phyloP scores from a whole-genome alignment of 495 filamentous ascomycete species.

The Talaromyces borbonicus region DNA sequence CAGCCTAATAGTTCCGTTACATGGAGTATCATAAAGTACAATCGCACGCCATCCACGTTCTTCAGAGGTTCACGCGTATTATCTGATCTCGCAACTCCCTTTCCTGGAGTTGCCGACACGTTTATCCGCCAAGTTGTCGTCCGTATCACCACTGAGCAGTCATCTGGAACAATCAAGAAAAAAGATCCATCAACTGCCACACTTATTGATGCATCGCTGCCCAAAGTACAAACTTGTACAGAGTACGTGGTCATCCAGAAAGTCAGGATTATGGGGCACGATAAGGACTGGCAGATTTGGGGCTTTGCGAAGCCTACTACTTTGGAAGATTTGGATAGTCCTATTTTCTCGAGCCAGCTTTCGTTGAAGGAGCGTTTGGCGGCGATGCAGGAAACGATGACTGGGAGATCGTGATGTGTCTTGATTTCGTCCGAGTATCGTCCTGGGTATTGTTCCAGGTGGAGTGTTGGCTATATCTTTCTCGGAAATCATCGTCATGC shows the following conservation, averaged over 20 bases:
- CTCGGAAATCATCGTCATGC: slow-evolving; percentile 1
- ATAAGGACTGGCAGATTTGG: slow-evolving; percentile 65
- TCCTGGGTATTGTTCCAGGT: not conserved
- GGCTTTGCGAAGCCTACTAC: slow-evolving; percentile 56
- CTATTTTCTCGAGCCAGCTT: slow-evolving; percentile 25
- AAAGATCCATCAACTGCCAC: too few relatives aligned
- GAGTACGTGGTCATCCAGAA: slow-evolving; percentile 78
- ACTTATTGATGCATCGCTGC: slow-evolving; percentile 15
- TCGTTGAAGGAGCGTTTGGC: slow-evolving; percentile 23
- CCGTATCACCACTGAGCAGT: slow-evolving; percentile 58
- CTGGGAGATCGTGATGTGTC: slow-evolving; percentile 14
- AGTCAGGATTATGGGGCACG: slow-evolving; percentile 42
- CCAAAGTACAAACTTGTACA: slow-evolving; percentile 49
- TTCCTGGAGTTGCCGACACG: slow-evolving; percentile 38
- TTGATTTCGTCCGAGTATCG: not conserved
- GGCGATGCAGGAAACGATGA: slow-evolving; percentile 22
- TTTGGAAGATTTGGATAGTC: slow-evolving; percentile 31
- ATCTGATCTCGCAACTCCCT: slow-evolving; percentile 43
- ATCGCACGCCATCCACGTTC: slow-evolving; percentile 36
- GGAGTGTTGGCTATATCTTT: not conserved
- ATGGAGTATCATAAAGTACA: slow-evolving; percentile 62
- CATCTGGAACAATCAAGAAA: slow-evolving; percentile 11
- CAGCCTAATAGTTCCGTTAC: slow-evolving; percentile 36
- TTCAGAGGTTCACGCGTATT: slow-evolving; percentile 42
- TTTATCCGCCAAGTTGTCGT: slow-evolving; percentile 63